A percentile compares a stretch with the other conserved stretches of the same genome.
Evolutionary conservation across 1,284 basidiomycete genomes (phyloP).

Genomic region (Malassezia brasiliensis): DNA sequence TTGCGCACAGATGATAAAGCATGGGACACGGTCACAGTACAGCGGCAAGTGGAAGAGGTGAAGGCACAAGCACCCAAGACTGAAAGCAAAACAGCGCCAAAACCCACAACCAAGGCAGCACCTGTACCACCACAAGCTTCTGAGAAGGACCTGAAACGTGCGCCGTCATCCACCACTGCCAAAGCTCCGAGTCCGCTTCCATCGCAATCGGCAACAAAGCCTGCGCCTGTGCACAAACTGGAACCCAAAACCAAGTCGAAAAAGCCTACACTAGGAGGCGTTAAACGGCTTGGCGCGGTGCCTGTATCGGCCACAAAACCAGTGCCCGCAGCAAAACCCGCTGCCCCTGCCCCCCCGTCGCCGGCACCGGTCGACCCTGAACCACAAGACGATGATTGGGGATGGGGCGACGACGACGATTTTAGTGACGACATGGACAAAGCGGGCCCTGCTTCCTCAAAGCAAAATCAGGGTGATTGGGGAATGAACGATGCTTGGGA

Average conservation of each 20-base stretch:
- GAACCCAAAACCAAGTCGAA: neutral
- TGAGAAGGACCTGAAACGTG: no score
- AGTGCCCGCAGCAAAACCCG: neutral
- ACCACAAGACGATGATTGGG: constrained; percentile 10
- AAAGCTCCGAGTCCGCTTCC: no score
- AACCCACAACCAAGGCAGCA: no score
- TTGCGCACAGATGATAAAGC: neutral
- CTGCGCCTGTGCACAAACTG: no score
- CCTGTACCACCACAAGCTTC: no score
- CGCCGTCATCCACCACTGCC: no score
- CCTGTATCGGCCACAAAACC: neutral
- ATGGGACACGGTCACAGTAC: constrained; percentile 3
- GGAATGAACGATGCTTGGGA: neutral
- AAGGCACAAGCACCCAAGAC: neutral
- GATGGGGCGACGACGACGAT: constrained; percentile 13
- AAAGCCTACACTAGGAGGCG: constrained; percentile 10
- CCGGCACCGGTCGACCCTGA: neutral
- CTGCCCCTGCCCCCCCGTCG: neutral
- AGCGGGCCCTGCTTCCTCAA: no score
- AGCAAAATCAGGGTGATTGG: neutral
- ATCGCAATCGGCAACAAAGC: no score
- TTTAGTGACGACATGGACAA: neutral
- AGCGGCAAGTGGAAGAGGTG: neutral
- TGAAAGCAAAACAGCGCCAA: no score
- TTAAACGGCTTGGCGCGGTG: constrained; percentile 9